These are phyloP conservation scores for Penicillium decumbens DNA, from an alignment of 2,329 filamentous ascomycete genomes.

Conservation along the genomic window DNA sequence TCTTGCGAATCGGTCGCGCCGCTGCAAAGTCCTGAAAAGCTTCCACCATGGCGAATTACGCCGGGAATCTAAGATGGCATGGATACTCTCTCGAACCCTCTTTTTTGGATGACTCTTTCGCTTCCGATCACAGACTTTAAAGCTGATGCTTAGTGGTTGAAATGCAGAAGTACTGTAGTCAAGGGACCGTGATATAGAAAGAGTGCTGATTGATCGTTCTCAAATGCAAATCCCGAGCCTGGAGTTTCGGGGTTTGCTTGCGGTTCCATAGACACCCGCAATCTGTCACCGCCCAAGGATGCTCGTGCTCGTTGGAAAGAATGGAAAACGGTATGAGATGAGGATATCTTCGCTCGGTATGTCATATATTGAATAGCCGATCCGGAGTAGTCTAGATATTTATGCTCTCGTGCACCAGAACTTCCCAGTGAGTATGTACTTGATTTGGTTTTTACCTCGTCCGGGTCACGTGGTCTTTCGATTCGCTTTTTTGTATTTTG, in stretches of 20 bases:
- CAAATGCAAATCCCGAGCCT: conserved; percentile 34
- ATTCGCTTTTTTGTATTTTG: neutral
- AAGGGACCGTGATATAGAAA: conserved; percentile 31
- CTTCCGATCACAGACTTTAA: neutral
- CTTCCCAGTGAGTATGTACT: no score
- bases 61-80: conserved; percentile 5
- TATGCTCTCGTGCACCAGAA: no score
- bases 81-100: conserved; percentile 4
- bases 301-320: neutral
- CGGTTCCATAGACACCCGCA: conserved; percentile 6
- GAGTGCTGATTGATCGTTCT: conserved; percentile 31
- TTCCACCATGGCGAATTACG: conserved; percentile 24
- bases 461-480: neutral
- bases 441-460: no score
- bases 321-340: neutral
- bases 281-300: conserved; percentile 4
- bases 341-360: neutral
- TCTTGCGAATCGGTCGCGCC: conserved; percentile 37
- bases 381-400: neutral
- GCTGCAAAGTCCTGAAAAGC: conserved; percentile 19
- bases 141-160: neutral
- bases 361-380: no score
- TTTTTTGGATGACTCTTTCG: neutral
- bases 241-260: conserved; percentile 34
- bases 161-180: neutral